These are phyloP conservation scores for Dendrocalamus latiflorus DNA, from an alignment of 202 grass and related monocot genomes.

Conservation along the genomic window DNA sequence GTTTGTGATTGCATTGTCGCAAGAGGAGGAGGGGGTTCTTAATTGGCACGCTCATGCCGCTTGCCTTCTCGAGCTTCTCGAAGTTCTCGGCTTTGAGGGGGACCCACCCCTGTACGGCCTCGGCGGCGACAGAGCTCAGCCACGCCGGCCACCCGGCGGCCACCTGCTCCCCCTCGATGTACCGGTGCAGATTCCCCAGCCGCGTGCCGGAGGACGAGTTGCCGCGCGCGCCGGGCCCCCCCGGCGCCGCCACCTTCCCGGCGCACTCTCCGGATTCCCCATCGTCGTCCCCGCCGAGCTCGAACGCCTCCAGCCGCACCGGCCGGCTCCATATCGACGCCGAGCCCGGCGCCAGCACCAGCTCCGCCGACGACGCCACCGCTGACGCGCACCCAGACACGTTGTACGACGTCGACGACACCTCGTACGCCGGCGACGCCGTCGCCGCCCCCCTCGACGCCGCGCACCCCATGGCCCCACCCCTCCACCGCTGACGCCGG, in stretches of 20 bases:
- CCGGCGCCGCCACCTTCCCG: slow-evolving; percentile 17
- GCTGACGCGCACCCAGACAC: slow-evolving; percentile 29
- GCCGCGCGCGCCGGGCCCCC: slow-evolving; percentile 2
- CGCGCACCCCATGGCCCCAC: slow-evolving; percentile 65
- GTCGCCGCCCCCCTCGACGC: slow-evolving; percentile 44
- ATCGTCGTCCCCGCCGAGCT: background rate
- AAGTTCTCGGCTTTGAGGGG: slow-evolving; percentile 70
- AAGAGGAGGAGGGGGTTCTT: no score
- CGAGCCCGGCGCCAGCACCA: background rate
- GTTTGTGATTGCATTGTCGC: no score
- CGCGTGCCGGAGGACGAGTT: slow-evolving; percentile 5
- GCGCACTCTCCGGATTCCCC: background rate
- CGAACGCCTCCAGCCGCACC: slow-evolving; percentile 26
- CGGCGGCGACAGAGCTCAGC: slow-evolving; percentile 75
- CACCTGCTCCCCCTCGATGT: slow-evolving; percentile 56
- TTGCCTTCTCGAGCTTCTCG: slow-evolving; percentile 90
- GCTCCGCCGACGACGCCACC: slow-evolving; percentile 6
- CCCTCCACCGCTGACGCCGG: background rate
- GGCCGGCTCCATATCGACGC: slow-evolving; percentile 38
- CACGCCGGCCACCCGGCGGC: slow-evolving; percentile 82
- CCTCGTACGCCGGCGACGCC: slow-evolving; percentile 51
- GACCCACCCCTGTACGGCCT: slow-evolving; percentile 84
- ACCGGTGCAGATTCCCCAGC: slow-evolving; percentile 50
- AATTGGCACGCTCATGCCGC: background rate
- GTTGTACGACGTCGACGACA: slow-evolving; percentile 33